Base-by-base conservation (phyloP, 208 protist genomes). In the Herpetomonas samuelpessoai region DNA sequence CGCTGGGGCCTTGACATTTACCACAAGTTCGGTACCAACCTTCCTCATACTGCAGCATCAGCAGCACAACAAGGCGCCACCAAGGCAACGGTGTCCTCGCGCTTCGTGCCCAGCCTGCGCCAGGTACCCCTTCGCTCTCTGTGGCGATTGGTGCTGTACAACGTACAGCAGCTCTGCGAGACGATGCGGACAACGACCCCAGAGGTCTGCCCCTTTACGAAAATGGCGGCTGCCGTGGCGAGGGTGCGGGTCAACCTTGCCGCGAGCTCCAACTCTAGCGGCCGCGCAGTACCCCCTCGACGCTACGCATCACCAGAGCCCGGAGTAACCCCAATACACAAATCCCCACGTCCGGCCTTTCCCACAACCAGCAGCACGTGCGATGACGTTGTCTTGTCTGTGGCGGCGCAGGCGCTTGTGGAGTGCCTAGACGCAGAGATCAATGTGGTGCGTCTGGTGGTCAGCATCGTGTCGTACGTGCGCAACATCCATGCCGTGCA, bases 81-180 rank as follows among this genome's bases (percentile, higher is more conserved):
- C 57, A 3, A 27, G 25, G 48, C 2, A 4, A 47, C 59, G 10
- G 51, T 29, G 28, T 18, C 68, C 16, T 52, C 68, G 28, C 65
- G 54, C 39, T 45, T 76, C 24, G 57, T 85, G 45, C 74, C 67
- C 26, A 75, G 78, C 31, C 48, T 77, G 30, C 79, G 74, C 16
- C 79, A 85, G 62, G 58, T 72, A 39, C 68, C 79, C 25, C 66
- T 85, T 3, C 49, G 69, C 27, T 74, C 61, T 21, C 66, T 85
- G 22, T 85, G 79, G 79, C 64, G 63, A 0, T 63, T 85, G 24
- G 57, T 85, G 22, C 53, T 85, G 16, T 85, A 79, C 56, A 81
- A 79, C 57, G 61, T 85, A 35, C 71, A 68, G 57, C 67, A 65
- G 29, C 79, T 69, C 1, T 80, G 72, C 64, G 53, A 52, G 31